These are phyloP conservation scores for Plasmodium berghei DNA, from an alignment of 169 alveolate species.

Conservation along the genomic window DNA sequence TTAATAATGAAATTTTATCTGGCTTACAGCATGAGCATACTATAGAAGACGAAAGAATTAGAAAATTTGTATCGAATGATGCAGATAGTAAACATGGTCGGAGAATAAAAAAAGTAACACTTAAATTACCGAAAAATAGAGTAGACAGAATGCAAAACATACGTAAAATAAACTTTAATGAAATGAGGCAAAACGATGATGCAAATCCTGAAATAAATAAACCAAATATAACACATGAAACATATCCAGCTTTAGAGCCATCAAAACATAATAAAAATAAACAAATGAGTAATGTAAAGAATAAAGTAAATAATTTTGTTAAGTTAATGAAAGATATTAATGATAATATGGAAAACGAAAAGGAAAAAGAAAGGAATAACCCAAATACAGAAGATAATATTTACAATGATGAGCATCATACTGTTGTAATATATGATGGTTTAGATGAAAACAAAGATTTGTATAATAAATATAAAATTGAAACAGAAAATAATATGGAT, in stretches of 20 bases:
- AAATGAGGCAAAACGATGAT: neutral
- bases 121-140: neutral
- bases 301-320: constrained; percentile 13
- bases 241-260: no score
- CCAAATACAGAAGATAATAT: constrained; percentile 10
- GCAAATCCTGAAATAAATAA: neutral
- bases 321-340: constrained; percentile 31
- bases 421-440: constrained; percentile 60
- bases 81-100: neutral
- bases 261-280: no score
- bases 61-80: neutral
- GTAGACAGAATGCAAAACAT: neutral
- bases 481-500: constrained; percentile 27
- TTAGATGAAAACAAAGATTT: constrained; percentile 51
- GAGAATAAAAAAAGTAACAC: neutral
- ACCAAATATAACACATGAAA: no score
- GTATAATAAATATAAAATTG: constrained; percentile 51
- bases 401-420: constrained; percentile 58
- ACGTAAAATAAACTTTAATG: constrained; percentile 4
- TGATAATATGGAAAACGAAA: neutral
- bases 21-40: constrained; percentile 20
- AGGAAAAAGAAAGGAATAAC: neutral
- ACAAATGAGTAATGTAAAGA: neutral
- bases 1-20: constrained; percentile 23
- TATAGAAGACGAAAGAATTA: neutral